A percentile compares a stretch with the other conserved stretches of the same genome.
Evolutionary conservation across 75 land plant genomes (phyloP).

Genomic region (Sequoia sempervirens): DNA sequence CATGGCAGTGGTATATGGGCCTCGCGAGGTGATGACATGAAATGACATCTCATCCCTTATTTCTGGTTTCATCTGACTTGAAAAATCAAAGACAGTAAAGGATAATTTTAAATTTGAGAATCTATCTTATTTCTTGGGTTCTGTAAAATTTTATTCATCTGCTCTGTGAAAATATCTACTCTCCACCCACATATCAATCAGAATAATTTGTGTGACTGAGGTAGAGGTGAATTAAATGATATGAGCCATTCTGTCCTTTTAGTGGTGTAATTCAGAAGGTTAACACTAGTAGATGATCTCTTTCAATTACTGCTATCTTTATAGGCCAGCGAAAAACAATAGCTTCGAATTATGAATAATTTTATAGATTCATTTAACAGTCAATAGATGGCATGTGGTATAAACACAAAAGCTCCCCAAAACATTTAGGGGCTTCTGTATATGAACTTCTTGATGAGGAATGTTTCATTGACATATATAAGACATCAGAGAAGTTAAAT

Average conservation of each 20-base stretch:
- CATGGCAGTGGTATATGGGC: constrained; percentile 95
- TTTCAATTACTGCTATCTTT: no score
- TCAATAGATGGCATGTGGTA: neutral
- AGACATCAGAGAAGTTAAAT: neutral
- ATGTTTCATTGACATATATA: neutral
- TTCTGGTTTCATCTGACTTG: no score
- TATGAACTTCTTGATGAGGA: no score
- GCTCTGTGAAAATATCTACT: no score
- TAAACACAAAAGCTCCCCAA: neutral
- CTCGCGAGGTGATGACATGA: constrained; percentile 48
- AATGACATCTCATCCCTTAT: neutral
- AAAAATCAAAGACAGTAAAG: no score
- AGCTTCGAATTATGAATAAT: neutral
- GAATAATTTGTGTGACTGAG: no score
- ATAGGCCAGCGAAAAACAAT: no score
- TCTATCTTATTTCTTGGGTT: no score
- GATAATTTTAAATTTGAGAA: no score
- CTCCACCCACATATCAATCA: no score
- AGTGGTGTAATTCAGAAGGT: neutral
- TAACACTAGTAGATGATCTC: neutral
- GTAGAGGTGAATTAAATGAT: no score
- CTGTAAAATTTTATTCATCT: no score
- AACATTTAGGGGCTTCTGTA: neutral
- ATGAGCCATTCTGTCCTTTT: neutral
- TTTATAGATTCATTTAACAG: neutral